phyloP scores from a whole-genome alignment of 2,329 filamentous ascomycete species.

The Phialophora verrucosa region DNA sequence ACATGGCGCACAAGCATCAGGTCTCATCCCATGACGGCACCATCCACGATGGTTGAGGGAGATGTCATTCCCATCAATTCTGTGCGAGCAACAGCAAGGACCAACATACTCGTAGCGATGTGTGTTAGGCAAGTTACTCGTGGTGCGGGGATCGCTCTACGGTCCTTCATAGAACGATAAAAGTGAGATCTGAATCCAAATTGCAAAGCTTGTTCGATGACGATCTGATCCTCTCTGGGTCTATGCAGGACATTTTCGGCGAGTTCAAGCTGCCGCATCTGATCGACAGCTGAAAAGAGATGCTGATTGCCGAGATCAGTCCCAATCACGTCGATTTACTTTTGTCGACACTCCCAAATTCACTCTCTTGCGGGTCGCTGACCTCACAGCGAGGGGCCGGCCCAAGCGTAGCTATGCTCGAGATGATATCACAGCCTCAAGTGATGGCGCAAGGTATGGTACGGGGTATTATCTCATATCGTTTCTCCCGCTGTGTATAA shows the following conservation, averaged over 20 bases:
- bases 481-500: neutral
- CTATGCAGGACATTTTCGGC: conserved; percentile 6
- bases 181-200: neutral
- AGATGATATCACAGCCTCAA: conserved; percentile 16
- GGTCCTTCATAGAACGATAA: neutral
- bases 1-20: neutral
- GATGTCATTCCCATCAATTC: neutral
- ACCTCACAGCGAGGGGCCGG: conserved; percentile 7
- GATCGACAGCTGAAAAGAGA: conserved; percentile 13
- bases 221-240: conserved; percentile 1
- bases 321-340: conserved; percentile 4
- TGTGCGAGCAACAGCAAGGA: neutral
- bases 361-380: conserved; percentile 3
- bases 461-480: conserved; percentile 4
- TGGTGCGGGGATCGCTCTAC: neutral
- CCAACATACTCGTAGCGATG: neutral
- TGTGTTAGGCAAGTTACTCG: neutral
- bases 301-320: conserved; percentile 13
- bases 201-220: neutral
- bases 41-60: neutral
- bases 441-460: neutral
- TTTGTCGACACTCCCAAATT: neutral
- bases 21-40: neutral
- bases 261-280: neutral
- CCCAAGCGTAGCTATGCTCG: conserved; percentile 9